These are phyloP conservation scores for Cucumis variabilis DNA, from an alignment of 331 rosid genomes.

Conservation along the genomic window DNA sequence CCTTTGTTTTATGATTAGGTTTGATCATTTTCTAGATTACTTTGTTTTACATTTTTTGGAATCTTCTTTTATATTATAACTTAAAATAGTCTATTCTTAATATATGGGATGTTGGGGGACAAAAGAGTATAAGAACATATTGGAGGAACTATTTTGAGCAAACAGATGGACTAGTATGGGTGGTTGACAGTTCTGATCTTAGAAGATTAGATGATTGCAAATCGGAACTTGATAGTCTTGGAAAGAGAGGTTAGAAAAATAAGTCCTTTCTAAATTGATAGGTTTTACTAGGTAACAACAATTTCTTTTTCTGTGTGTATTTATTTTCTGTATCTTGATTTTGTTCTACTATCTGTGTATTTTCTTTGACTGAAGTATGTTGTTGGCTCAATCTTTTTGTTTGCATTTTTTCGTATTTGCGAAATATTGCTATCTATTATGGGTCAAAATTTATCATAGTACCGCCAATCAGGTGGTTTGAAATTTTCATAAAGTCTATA, in stretches of 20 bases:
- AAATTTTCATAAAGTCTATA: not conserved
- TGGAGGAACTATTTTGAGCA: conserved; percentile 99
- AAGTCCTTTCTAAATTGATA: not conserved
- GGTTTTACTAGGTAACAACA: not conserved
- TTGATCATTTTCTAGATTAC: too few species aligned
- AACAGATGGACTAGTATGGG: too few species aligned
- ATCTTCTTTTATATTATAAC: too few species aligned
- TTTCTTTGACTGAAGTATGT: not conserved
- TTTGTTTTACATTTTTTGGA: too few species aligned
- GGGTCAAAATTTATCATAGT: not conserved
- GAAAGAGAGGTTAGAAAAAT: conserved; percentile 73
- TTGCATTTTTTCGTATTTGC: not conserved
- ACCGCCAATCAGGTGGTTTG: not conserved
- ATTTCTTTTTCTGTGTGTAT: not conserved
- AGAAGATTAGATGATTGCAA: conserved; percentile 92
- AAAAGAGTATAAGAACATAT: conserved; percentile 87
- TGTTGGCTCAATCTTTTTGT: not conserved
- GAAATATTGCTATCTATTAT: not conserved
- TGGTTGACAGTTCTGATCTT: too few species aligned
- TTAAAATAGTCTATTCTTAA: too few species aligned
- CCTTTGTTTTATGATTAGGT: too few species aligned
- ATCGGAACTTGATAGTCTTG: conserved; percentile 82
- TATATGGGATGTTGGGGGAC: conserved; percentile 80
- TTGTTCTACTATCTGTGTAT: too few species aligned
- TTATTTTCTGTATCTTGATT: not conserved